Evolutionary conservation across 73 alveolate species (phyloP).

Genomic region (Paramecium octaurelia): DNA sequence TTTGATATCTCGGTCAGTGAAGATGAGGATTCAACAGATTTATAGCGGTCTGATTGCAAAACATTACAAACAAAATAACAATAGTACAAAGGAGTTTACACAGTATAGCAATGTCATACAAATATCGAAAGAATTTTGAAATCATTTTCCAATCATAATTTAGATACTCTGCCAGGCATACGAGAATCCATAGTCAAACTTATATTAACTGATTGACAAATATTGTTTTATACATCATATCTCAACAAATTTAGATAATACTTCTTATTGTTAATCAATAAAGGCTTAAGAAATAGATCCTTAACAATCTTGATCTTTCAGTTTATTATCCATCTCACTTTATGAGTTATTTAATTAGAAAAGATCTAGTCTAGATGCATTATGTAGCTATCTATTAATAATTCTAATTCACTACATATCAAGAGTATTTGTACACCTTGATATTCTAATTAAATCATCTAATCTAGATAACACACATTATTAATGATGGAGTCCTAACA

Average conservation of each 20-base stretch:
- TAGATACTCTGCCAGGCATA: not conserved
- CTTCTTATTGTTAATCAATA: not conserved
- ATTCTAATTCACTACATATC: too few relatives aligned
- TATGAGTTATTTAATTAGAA: too few relatives aligned
- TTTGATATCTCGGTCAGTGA: not conserved
- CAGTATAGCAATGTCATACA: not conserved
- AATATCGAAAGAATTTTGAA: not conserved
- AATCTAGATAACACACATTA: too few relatives aligned
- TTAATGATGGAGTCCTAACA: too few relatives aligned
- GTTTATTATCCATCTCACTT: too few relatives aligned
- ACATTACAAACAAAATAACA: not conserved
- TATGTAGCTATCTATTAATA: too few relatives aligned
- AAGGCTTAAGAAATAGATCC: not conserved
- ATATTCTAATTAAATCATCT: too few relatives aligned
- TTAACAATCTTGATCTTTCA: too few relatives aligned
- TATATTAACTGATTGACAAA: not conserved
- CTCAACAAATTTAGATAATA: not conserved
- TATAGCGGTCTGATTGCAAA: not conserved
- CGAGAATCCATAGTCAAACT: not conserved
- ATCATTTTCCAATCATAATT: not conserved
- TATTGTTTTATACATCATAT: not conserved
- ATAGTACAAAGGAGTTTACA: not conserved
- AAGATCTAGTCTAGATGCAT: too few relatives aligned
- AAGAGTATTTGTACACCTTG: too few relatives aligned
- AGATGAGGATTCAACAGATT: constrained; percentile 17